Conservation (phyloP, 106 monocot genomes). For the Dendrobium officinale region DNA sequence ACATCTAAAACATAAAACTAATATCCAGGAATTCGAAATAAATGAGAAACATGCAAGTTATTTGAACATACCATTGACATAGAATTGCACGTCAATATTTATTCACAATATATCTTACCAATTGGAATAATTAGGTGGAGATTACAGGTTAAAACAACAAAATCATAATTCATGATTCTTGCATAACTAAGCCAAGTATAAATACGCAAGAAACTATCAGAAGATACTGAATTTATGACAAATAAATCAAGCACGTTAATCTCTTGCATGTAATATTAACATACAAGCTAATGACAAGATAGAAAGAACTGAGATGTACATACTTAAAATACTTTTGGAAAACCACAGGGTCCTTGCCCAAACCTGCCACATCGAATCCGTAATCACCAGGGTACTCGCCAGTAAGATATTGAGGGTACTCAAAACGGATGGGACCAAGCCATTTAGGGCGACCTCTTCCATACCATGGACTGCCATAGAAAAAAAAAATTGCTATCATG, state of each 20-base stretch:
- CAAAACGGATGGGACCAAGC: conserved; percentile 85
- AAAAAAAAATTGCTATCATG: neutral
- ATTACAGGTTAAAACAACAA: neutral
- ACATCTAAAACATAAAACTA: neutral
- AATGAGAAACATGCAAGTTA: neutral
- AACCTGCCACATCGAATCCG: conserved; percentile 85
- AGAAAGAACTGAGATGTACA: conserved; percentile 14
- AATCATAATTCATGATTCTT: neutral
- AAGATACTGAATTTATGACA: neutral
- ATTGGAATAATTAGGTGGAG: neutral
- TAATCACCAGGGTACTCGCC: conserved; percentile 97
- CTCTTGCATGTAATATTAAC: neutral
- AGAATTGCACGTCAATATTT: neutral
- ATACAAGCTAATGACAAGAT: neutral
- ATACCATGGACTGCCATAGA: conserved; percentile 68
- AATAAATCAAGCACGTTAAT: neutral
- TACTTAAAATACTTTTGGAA: conserved; percentile 95
- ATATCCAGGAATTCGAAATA: neutral
- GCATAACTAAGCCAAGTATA: neutral
- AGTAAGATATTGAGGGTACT: conserved; percentile 75
- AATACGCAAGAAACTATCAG: neutral
- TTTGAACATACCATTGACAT: neutral
- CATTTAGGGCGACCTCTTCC: conserved; percentile 71
- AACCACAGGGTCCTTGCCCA: conserved; percentile 63
- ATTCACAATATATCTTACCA: neutral